Percentiles rank a stretch among this genome's conserved stretches.
phyloP scores from a whole-genome alignment of 495 filamentous ascomycete species.

The Penicillium paradoxum region DNA sequence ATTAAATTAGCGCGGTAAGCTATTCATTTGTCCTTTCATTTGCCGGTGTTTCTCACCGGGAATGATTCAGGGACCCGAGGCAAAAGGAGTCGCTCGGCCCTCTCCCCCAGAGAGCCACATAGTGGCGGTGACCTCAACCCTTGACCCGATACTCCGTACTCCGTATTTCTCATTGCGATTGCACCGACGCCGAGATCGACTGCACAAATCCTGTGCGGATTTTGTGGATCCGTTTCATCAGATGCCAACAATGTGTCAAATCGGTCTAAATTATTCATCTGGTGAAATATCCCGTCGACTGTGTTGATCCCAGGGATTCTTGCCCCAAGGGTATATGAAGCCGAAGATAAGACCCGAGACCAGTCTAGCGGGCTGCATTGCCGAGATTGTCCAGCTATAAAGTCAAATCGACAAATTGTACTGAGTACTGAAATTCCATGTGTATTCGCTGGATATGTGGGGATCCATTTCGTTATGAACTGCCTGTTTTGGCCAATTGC shows the following conservation, averaged over 20 bases:
- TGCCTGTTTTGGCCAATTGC: constrained; percentile 1
- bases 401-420: background rate
- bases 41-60: constrained; percentile 6
- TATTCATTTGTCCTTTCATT: constrained; percentile 3
- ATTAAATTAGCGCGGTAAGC: constrained; percentile 1
- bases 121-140: background rate
- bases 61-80: background rate
- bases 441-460: background rate
- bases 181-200: constrained; percentile 20
- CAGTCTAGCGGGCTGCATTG: background rate
- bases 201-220: constrained; percentile 4
- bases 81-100: background rate
- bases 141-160: background rate
- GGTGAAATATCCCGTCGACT: constrained; percentile 24
- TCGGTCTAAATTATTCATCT: background rate
- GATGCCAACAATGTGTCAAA: background rate
- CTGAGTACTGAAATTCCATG: background rate
- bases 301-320: constrained; percentile 21
- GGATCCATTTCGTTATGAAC: background rate
- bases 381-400: constrained; percentile 3
- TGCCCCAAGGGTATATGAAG: constrained; percentile 7
- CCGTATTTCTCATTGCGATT: constrained; percentile 1
- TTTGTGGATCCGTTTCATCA: constrained; percentile 13
- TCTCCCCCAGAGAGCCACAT: constrained; percentile 1
- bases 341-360: constrained; percentile 22